Conservation (phyloP, 345 rosid species). For the Citrus australasica region DNA sequence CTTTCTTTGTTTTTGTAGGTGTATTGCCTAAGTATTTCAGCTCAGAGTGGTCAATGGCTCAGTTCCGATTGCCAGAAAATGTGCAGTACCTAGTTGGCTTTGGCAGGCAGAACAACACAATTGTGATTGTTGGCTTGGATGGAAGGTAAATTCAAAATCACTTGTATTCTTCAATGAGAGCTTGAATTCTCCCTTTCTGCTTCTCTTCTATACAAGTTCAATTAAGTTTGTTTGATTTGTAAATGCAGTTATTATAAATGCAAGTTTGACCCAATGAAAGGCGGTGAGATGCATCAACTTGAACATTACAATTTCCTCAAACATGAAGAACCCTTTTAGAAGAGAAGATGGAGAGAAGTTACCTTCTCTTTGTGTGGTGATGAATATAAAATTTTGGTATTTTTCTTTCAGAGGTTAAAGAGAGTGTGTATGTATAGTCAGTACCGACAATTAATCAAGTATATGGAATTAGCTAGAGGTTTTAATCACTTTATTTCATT, state of each 20-base stretch:
- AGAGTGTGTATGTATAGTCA: too few relatives aligned
- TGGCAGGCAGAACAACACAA: constrained; percentile 49
- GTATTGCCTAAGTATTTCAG: constrained; percentile 57
- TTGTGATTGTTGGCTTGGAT: constrained; percentile 49
- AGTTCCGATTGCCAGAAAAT: constrained; percentile 45
- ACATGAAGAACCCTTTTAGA: constrained; percentile 20
- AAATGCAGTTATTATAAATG: constrained; percentile 46
- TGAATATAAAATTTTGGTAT: not conserved
- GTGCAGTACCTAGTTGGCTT: constrained; percentile 45
- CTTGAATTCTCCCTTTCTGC: not conserved
- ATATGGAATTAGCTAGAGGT: not conserved
- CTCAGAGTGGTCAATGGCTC: constrained; percentile 69
- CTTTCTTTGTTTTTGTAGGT: constrained; percentile 27
- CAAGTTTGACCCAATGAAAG: constrained; percentile 34
- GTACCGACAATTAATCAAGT: not conserved
- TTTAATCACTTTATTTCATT: not conserved
- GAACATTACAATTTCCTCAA: constrained; percentile 40
- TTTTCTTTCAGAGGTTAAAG: too few relatives aligned
- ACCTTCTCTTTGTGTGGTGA: not conserved
- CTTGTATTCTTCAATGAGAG: not conserved
- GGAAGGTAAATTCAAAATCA: constrained; percentile 41
- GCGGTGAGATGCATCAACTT: constrained; percentile 52
- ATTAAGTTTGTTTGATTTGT: not conserved
- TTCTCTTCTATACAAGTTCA: not conserved
- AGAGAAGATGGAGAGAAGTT: not conserved